These are phyloP conservation scores for Monosporozyma servazzii DNA, from an alignment of 805 yeast genomes.

Conservation along the genomic window DNA sequence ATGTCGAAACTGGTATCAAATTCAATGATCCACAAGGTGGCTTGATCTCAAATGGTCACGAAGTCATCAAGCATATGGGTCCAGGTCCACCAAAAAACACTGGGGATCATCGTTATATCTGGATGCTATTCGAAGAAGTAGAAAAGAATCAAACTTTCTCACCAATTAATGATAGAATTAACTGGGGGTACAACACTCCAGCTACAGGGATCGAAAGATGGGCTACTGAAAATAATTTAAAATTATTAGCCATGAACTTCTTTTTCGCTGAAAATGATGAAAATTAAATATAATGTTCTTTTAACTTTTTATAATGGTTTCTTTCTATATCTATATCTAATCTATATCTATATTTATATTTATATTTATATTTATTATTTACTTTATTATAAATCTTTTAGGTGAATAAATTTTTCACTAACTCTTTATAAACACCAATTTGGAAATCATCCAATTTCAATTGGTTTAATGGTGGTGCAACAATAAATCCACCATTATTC, in stretches of 20 bases:
- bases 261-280: constrained; percentile 61
- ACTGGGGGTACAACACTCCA: constrained; percentile 82
- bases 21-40: constrained; percentile 7
- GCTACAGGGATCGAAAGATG: constrained; percentile 71
- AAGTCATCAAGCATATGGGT: constrained; percentile 54
- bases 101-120: constrained; percentile 81
- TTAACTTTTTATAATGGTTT: background rate
- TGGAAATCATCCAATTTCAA: constrained; percentile 30
- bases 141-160: constrained; percentile 15
- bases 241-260: constrained; percentile 69
- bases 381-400: background rate
- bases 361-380: constrained; percentile 2
- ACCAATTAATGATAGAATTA: constrained; percentile 22
- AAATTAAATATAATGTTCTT: background rate
- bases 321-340: background rate
- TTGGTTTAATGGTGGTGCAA: constrained; percentile 25
- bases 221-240: constrained; percentile 52
- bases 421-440: constrained; percentile 30
- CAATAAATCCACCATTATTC: constrained; percentile 6
- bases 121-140: constrained; percentile 61
- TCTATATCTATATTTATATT: background rate
- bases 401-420: constrained; percentile 25
- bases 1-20: constrained; percentile 42
- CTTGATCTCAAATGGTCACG: constrained; percentile 28
- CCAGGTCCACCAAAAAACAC: constrained; percentile 89